Conservation (phyloP, 2,329 filamentous ascomycete species). For the Xylogone sp. region DNA sequence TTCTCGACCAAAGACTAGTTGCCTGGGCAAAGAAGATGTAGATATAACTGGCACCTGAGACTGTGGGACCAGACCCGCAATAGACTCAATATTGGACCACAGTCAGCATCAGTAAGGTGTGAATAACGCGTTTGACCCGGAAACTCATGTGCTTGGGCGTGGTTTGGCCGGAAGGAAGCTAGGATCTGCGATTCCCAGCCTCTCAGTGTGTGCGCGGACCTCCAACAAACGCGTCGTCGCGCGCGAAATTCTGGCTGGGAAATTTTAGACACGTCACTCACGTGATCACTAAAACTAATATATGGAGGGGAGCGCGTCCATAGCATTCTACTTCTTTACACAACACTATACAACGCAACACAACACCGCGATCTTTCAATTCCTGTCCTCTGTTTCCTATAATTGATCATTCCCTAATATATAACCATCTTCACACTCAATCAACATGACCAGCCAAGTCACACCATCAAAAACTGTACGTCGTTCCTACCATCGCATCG, state of each 20-base stretch:
- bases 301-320: not conserved
- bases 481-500: conserved; percentile 31
- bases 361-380: not conserved
- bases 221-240: not conserved
- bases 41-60: not conserved
- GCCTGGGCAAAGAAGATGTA: not conserved
- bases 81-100: not conserved
- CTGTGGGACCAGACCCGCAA: not conserved
- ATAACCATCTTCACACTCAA: conserved; percentile 10
- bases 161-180: not conserved
- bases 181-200: not conserved
- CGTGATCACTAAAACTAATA: not conserved
- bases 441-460: conserved; percentile 68
- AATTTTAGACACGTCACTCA: not conserved
- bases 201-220: not conserved
- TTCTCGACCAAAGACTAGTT: too few relatives aligned
- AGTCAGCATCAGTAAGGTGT: not conserved
- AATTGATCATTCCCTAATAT: not conserved
- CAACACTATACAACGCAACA: not conserved
- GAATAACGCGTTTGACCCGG: not conserved
- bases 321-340: not conserved
- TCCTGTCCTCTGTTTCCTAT: not conserved
- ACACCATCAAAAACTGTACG: conserved; percentile 71
- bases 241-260: not conserved
- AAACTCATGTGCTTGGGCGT: not conserved